Conservation (phyloP, 1,284 basidiomycete genomes). For the Puccinia novopanici region DNA sequence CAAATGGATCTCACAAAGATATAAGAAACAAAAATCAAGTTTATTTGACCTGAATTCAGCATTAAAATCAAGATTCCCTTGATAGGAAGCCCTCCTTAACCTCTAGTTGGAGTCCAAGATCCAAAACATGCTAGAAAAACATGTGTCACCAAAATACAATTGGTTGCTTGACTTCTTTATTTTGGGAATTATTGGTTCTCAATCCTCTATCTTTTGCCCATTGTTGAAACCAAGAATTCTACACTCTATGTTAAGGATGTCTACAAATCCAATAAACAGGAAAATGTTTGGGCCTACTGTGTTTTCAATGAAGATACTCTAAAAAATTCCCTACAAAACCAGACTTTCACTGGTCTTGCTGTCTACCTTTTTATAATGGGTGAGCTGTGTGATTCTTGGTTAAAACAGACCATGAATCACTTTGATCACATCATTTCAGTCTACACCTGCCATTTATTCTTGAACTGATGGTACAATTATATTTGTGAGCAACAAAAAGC, state of each 20-base stretch:
- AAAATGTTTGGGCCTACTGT: not conserved
- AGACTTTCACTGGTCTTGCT: not conserved
- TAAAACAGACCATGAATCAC: not conserved
- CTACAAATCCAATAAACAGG: not conserved
- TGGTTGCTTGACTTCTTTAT: not conserved
- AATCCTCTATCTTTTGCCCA: not conserved
- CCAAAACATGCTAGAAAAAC: conserved; percentile 2
- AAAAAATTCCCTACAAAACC: not conserved
- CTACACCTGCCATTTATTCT: not conserved
- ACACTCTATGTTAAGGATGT: conserved; percentile 11
- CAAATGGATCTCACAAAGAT: too few relatives aligned
- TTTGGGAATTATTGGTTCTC: conserved; percentile 1
- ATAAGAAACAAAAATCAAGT: not conserved
- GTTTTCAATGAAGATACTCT: conserved; percentile 1
- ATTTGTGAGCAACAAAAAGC: not conserved
- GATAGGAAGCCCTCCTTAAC: not conserved
- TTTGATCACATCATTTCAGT: too few relatives aligned
- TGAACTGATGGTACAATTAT: not conserved
- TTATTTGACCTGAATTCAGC: not conserved
- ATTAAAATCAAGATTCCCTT: conserved; percentile 1
- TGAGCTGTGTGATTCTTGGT: conserved; percentile 21
- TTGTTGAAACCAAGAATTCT: not conserved
- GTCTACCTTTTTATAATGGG: conserved; percentile 9
- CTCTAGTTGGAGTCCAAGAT: conserved; percentile 7
- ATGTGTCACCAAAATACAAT: not conserved